These are phyloP conservation scores for Beauveria scarabaeidicola DNA, from an alignment of 2,329 filamentous ascomycete species.

Conservation along the genomic window DNA sequence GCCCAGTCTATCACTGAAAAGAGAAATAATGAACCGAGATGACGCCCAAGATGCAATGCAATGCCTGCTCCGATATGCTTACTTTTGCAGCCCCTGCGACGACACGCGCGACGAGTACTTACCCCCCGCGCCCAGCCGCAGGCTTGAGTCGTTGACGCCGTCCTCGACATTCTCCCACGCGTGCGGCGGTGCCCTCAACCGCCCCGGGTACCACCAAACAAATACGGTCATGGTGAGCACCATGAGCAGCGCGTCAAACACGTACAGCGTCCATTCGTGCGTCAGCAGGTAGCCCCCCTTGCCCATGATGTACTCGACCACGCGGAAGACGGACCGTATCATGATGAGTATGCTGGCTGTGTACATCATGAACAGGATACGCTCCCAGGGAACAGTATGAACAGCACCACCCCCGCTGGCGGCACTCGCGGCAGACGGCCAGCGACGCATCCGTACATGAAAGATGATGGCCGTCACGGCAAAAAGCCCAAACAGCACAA, in stretches of 20 bases:
- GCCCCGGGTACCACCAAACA: constrained; percentile 16
- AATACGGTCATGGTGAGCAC: constrained; percentile 16
- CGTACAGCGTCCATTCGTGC: constrained; percentile 34
- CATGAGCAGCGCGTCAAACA: constrained; percentile 30
- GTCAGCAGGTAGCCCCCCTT: constrained; percentile 29
- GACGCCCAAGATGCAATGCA: neutral
- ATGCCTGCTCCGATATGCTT: neutral
- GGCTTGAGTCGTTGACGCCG: neutral
- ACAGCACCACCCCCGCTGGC: constrained; percentile 8
- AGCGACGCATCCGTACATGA: constrained; percentile 28
- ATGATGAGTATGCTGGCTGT: constrained; percentile 30
- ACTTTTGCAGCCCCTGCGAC: neutral
- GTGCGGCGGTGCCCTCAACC: constrained; percentile 5
- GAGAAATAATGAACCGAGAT: neutral
- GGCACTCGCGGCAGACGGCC: constrained; percentile 14
- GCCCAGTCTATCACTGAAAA: neutral
- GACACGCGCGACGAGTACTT: neutral
- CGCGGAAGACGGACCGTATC: constrained; percentile 35
- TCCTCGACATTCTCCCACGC: constrained; percentile 3
- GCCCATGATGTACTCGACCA: constrained; percentile 40
- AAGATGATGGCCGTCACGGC: constrained; percentile 39
- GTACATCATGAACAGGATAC: constrained; percentile 29
- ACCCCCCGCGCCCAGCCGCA: constrained; percentile 1
- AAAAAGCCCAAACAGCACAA: constrained; percentile 50
- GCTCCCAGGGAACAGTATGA: constrained; percentile 23